Base-by-base conservation (phyloP, 305 asterid species). In the Andrographis paniculata region DNA sequence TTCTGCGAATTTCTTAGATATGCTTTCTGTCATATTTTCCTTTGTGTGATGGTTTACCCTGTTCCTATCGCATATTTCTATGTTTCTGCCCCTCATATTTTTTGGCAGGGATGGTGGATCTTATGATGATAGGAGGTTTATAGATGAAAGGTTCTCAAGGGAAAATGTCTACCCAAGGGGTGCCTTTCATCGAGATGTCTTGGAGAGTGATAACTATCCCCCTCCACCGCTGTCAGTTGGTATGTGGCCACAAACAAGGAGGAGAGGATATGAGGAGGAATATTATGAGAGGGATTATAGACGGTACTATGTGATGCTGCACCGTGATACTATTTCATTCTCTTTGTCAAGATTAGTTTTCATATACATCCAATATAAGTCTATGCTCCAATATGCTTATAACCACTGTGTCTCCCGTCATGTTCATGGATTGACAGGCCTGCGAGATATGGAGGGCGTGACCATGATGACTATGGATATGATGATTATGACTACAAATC, bases 101-200 rank as follows among this genome's bases (percentile, higher is more conserved):
- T 45, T 67, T 75, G 63, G 78, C 87, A 86, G 98, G 87, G 84
- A 63, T 72, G 80, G 76, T 74, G 95, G 81, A 64, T 74, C 95
- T 41, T 83, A 78, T 68, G 95, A 83, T 67, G 94, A 72, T 65
- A 77, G 98, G 93, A 82, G 95, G 72, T 82, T 69, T 78, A 45
- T 78, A 48, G 98, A 85, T 65, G 98, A 82, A 66, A 80, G 98
- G 71, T 76, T 72, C 77, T 60, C 95, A 20, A 82, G 98, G 76
- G 98, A 84, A 42, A 67, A 71, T 80, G 73, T 61, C 56, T 75
- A 81, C 60, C 71, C 84, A 17, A 78, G 88, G 71, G 88, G 77
- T 52, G 65, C 73, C 63, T 78, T 79, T 71, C 91, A 73, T 62
- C 78, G 88, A 42, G 94, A 89, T 55, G 58, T 73, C 38, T 53